Percentiles rank a stretch among this genome's conserved stretches.
phyloP scores from a whole-genome alignment of 805 yeast species.

The Ogataea saltuana region DNA sequence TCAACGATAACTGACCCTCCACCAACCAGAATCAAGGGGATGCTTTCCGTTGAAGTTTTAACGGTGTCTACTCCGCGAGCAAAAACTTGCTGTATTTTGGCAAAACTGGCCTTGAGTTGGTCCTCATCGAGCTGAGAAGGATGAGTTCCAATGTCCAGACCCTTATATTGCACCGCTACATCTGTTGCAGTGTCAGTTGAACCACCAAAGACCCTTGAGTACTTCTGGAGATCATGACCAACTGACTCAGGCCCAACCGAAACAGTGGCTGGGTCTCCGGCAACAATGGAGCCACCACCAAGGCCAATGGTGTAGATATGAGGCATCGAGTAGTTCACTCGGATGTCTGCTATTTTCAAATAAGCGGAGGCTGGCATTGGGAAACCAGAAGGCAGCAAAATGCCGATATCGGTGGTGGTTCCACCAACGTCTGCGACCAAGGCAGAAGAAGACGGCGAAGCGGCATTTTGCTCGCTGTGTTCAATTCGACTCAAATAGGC shows the following conservation, averaged over 20 bases:
- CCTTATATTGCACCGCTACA: constrained; percentile 36
- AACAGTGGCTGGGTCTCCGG: constrained; percentile 22
- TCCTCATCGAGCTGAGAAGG: not conserved
- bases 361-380: constrained; percentile 47
- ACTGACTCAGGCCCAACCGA: constrained; percentile 50
- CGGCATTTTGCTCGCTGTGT: constrained; percentile 25
- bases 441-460: constrained; percentile 27
- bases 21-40: constrained; percentile 48
- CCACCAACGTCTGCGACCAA: constrained; percentile 48
- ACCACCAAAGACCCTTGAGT: constrained; percentile 44
- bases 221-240: constrained; percentile 39
- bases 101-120: not conserved
- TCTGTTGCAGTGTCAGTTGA: constrained; percentile 42
- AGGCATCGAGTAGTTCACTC: constrained; percentile 51
- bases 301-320: constrained; percentile 48
- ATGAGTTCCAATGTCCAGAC: constrained; percentile 29
- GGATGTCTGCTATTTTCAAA: constrained; percentile 45
- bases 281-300: constrained; percentile 50
- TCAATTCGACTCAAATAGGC: constrained; percentile 39
- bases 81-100: constrained; percentile 7
- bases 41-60: constrained; percentile 15
- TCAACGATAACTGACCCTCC: constrained; percentile 50
- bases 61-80: constrained; percentile 9
- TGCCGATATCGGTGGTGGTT: constrained; percentile 49
- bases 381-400: constrained; percentile 44